phyloP scores from a whole-genome alignment of 805 yeast species.

The Deakozyma indianensis region DNA sequence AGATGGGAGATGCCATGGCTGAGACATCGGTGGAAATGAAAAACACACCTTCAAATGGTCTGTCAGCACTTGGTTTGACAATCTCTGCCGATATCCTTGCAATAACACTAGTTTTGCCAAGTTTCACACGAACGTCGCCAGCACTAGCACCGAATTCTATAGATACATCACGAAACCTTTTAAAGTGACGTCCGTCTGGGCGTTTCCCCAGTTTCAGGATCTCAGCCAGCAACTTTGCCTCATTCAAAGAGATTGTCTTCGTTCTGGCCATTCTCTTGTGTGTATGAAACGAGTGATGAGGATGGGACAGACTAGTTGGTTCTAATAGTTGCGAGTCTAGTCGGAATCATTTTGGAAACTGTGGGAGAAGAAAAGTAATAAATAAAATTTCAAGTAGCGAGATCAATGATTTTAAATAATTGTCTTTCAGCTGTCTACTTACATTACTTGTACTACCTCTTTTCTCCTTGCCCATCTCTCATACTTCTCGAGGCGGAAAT shows the following conservation, averaged over 20 bases:
- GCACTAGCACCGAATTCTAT: slow-evolving; percentile 45
- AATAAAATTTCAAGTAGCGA: too few relatives aligned
- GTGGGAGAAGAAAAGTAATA: too few relatives aligned
- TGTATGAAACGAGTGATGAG: too few relatives aligned
- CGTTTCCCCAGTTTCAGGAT: slow-evolving; percentile 46
- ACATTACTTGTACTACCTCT: too few relatives aligned
- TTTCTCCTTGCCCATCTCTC: too few relatives aligned
- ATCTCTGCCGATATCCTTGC: slow-evolving; percentile 67
- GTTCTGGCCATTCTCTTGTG: neutral
- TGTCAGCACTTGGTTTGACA: slow-evolving; percentile 67
- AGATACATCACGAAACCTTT: slow-evolving; percentile 50
- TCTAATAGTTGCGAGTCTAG: too few relatives aligned
- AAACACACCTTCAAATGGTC: slow-evolving; percentile 89
- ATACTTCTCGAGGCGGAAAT: too few relatives aligned
- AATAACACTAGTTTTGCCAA: slow-evolving; percentile 64
- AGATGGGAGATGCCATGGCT: slow-evolving; percentile 79
- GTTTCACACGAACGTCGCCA: slow-evolving; percentile 65
- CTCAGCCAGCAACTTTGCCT: slow-evolving; percentile 17
- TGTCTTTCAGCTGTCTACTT: too few relatives aligned
- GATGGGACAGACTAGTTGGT: too few relatives aligned
- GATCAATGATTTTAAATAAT: too few relatives aligned
- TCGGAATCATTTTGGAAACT: too few relatives aligned
- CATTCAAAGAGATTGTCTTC: neutral
- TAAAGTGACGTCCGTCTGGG: slow-evolving; percentile 52
- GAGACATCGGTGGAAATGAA: slow-evolving; percentile 72